A percentile compares a stretch with the other conserved stretches of the same genome.
Conservation (phyloP, 176 grass and related monocot genomes). For the Alloteropsis semialata region DNA sequence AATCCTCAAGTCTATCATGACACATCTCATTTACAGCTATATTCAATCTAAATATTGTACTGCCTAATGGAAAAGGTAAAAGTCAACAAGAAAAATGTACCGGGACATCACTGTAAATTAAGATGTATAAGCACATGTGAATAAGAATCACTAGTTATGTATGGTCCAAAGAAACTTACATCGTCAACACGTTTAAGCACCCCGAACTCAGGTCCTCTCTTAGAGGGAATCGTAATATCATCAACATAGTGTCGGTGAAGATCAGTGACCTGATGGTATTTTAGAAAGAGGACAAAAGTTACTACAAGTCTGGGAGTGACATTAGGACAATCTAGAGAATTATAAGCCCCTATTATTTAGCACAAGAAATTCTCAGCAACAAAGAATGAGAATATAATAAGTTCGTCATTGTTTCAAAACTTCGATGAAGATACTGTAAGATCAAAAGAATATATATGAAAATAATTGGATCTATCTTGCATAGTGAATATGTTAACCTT, state of each 20-base stretch:
- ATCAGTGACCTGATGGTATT: conserved; percentile 72
- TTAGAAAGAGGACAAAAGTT: conserved; percentile 2
- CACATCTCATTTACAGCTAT: background rate
- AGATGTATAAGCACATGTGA: background rate
- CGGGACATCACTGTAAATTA: background rate
- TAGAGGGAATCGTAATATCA: conserved; percentile 94
- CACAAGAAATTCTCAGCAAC: background rate
- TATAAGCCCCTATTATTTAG: background rate
- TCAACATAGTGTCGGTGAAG: conserved; percentile 96
- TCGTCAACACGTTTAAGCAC: conserved; percentile 94
- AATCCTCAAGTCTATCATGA: background rate
- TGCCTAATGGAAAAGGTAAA: background rate
- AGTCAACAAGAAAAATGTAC: background rate
- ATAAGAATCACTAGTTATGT: background rate
- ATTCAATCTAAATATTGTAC: background rate
- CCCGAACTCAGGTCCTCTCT: conserved; percentile 65
- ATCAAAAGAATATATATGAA: conserved; percentile 13
- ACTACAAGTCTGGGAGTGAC: background rate
- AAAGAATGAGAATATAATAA: background rate
- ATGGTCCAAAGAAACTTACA: conserved; percentile 53
- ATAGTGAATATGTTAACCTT: conserved; percentile 57
- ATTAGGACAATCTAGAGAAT: background rate
- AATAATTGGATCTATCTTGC: conserved; percentile 11
- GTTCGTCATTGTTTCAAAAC: background rate
- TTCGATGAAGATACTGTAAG: background rate